Conservation (phyloP, 164 flowering plant genomes). For the Nymphaea thermarum region DNA sequence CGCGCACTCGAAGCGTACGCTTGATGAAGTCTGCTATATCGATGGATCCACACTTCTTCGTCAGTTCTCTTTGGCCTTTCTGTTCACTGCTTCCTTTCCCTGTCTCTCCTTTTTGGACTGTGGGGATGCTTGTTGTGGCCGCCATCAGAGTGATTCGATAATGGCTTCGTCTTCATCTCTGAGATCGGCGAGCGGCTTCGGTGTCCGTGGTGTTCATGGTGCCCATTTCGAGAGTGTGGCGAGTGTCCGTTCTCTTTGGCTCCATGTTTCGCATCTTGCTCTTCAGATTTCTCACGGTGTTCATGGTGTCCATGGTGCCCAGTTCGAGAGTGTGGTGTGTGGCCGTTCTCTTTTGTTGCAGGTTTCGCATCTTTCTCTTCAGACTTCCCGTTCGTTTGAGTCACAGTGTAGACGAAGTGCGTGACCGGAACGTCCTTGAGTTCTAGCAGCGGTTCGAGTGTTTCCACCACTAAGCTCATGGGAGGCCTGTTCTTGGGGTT, state of each 20-base stretch:
- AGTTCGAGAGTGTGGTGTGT: not conserved
- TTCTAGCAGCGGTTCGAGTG: constrained; percentile 7
- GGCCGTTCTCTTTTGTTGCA: not conserved
- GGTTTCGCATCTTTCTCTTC: not conserved
- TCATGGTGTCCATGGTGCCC: not conserved
- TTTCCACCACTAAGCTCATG: constrained; percentile 11
- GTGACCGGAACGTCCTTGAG: not conserved
- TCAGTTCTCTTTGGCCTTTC: not conserved
- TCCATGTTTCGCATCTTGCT: not conserved
- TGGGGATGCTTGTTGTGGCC: not conserved
- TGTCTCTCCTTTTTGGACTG: not conserved
- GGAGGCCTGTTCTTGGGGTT: constrained; percentile 12
- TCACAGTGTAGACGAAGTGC: constrained; percentile 1
- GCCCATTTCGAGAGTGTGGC: not conserved
- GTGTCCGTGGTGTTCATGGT: not conserved
- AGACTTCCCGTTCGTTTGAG: not conserved
- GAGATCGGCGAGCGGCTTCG: not conserved
- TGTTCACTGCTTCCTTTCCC: not conserved
- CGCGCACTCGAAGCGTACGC: too few species aligned
- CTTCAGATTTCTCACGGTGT: not conserved
- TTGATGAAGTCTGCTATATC: too few species aligned
- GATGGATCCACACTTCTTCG: too few species aligned
- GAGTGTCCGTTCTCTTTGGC: not conserved
- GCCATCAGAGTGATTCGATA: not conserved
- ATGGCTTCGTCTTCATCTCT: not conserved